phyloP scores from a whole-genome alignment of 345 rosid species.

The Eucalyptus pauciflora region DNA sequence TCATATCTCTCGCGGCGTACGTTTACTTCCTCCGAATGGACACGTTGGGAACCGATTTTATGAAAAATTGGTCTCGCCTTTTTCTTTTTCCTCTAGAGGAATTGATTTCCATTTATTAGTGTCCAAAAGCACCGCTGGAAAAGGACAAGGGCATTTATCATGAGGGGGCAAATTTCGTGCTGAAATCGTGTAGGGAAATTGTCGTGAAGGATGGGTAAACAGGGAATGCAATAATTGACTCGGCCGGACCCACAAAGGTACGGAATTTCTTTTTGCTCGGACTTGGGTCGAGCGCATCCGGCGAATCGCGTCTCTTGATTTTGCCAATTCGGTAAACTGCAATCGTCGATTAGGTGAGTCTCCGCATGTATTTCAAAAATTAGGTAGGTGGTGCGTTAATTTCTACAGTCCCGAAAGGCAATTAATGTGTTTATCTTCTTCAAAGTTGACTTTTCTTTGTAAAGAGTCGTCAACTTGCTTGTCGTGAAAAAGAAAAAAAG shows the following conservation, averaged over 20 bases:
- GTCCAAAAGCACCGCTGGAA: neutral
- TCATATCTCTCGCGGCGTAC: neutral
- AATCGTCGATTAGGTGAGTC: neutral
- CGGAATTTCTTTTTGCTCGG: neutral
- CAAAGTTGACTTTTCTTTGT: neutral
- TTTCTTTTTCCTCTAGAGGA: neutral
- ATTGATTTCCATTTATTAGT: neutral
- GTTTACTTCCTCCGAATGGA: neutral
- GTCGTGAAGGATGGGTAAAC: neutral
- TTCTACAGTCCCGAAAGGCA: neutral
- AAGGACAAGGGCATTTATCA: neutral
- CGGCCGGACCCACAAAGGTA: neutral
- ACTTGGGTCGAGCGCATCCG: neutral
- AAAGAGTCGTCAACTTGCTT: neutral
- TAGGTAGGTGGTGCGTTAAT: neutral
- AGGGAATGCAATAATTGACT: neutral
- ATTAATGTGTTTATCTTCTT: neutral
- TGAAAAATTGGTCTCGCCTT: neutral
- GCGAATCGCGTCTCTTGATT: neutral
- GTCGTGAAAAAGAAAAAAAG: neutral
- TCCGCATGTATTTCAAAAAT: neutral
- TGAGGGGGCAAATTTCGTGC: neutral
- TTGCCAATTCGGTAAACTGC: no score
- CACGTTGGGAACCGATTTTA: neutral
- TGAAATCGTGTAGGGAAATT: neutral